These are phyloP conservation scores for Pichia deserticola DNA, from an alignment of 805 yeast genomes.

Conservation along the genomic window DNA sequence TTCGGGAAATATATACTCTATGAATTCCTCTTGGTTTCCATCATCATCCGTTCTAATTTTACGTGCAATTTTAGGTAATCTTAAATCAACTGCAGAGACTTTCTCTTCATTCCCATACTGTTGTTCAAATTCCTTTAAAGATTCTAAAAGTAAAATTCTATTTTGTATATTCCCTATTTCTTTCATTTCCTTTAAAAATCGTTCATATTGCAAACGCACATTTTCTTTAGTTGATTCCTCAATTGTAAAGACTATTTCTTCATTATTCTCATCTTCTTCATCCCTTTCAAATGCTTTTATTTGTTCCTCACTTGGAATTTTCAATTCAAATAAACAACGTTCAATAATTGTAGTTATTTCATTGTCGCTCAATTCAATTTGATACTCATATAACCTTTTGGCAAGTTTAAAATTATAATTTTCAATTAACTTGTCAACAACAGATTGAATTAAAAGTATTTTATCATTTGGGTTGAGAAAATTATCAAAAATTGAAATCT, in stretches of 20 bases:
- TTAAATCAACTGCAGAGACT: conserved; percentile 30
- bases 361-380: neutral
- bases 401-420: conserved; percentile 7
- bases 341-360: conserved; percentile 48
- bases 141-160: conserved; percentile 49
- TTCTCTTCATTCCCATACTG: conserved; percentile 46
- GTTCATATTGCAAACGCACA: conserved; percentile 50
- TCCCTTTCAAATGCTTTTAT: conserved; percentile 27
- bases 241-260: conserved; percentile 34
- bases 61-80: conserved; percentile 49
- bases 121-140: conserved; percentile 58
- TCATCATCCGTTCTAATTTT: conserved; percentile 33
- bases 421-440: neutral
- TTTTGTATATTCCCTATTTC: conserved; percentile 30
- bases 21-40: conserved; percentile 45
- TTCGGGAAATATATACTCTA: conserved; percentile 63
- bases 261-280: neutral
- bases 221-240: conserved; percentile 33
- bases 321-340: conserved; percentile 63
- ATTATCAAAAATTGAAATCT: conserved; percentile 35
- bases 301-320: conserved; percentile 52
- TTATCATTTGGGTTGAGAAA: conserved; percentile 14
- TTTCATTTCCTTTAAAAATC: conserved; percentile 43
- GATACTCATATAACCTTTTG: conserved; percentile 3
- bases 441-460: neutral